Base-by-base conservation (phyloP, 1,139 yeast genomes). In the Candida sp. region DNA sequence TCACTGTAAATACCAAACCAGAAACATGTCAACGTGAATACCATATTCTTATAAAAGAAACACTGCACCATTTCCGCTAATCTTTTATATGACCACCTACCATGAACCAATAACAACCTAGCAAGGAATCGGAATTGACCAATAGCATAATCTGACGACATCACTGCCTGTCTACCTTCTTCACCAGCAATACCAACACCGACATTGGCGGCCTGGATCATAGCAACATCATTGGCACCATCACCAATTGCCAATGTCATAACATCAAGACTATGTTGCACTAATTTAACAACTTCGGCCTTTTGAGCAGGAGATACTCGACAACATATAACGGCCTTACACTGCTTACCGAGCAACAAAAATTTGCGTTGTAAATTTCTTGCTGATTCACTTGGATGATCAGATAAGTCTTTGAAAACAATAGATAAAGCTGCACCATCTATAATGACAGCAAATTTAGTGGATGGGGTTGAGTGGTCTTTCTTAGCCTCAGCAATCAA, bases 151-250 rank as follows among this genome's bases (percentile, higher is more conserved):
- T 81, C 86, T 1, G 84, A 76, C 2, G 84, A 77, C 85, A 81
- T 81, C 7, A 77, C 85, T 1, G 85, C 85, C 57, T 80, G 85
- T 52, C 85, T 63, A 50, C 86, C 86, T 62, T 81, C 86, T 61
- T 80, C 84, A 48, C 86, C 86, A 4, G 84, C 86, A 52, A 81
- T 81, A 52, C 86, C 86, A 39, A 81, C 78, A 44, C 86, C 86
- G 39, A 81, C 78, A 58, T 81, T 76, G 4, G 86, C 83, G 7
- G 84, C 77, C 59, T 81, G 86, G 50, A 81, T 81, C 86, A 81
- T 81, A 6, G 86, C 83, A 40, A 81, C 86, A 60, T 81, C 86
- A 56, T 81, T 81, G 21, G 86, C 84, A 48, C 86, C 86, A 61
- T 81, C 86, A 34, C 86, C 86, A 53, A 81, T 77, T 0, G 85